Percentiles rank a stretch among this genome's conserved stretches.
phyloP scores from a whole-genome alignment of 495 filamentous ascomycete species.

The Aspergillus incahuasiensis region DNA sequence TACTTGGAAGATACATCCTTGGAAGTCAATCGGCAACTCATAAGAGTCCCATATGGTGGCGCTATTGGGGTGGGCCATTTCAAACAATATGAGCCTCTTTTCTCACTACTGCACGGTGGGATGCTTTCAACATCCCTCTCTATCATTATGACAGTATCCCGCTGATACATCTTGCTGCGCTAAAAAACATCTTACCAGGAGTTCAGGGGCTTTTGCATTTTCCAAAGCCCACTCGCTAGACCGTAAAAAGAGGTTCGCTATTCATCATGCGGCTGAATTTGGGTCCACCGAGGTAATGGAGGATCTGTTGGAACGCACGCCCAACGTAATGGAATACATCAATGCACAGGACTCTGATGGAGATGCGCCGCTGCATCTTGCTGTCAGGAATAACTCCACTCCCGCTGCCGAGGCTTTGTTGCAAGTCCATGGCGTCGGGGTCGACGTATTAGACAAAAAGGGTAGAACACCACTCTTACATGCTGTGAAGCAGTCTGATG shows the following conservation, averaged over 20 bases:
- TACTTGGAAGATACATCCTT: neutral
- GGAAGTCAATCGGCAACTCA: neutral
- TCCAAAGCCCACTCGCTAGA: neutral
- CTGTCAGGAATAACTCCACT: too few relatives aligned
- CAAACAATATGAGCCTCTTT: neutral
- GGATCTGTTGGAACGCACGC: too few relatives aligned
- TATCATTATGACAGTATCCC: constrained; percentile 1
- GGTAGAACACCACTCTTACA: too few relatives aligned
- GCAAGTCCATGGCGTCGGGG: too few relatives aligned
- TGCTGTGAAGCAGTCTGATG: too few relatives aligned
- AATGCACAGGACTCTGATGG: too few relatives aligned
- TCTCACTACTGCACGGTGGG: neutral
- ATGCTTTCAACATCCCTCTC: neutral
- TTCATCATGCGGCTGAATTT: neutral
- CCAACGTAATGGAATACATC: too few relatives aligned
- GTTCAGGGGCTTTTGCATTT: neutral
- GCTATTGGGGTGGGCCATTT: neutral
- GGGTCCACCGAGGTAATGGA: neutral
- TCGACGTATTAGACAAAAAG: too few relatives aligned
- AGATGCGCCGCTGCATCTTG: too few relatives aligned
- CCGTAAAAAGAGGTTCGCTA: neutral
- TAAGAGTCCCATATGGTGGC: neutral
- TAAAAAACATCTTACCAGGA: neutral
- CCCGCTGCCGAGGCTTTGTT: too few relatives aligned
- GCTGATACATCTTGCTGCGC: neutral